Evolutionary conservation across 176 grass and related monocot genomes (phyloP), one percentile per base, ranked within the genome.

Genomic region (Aechmea fasciata): DNA sequence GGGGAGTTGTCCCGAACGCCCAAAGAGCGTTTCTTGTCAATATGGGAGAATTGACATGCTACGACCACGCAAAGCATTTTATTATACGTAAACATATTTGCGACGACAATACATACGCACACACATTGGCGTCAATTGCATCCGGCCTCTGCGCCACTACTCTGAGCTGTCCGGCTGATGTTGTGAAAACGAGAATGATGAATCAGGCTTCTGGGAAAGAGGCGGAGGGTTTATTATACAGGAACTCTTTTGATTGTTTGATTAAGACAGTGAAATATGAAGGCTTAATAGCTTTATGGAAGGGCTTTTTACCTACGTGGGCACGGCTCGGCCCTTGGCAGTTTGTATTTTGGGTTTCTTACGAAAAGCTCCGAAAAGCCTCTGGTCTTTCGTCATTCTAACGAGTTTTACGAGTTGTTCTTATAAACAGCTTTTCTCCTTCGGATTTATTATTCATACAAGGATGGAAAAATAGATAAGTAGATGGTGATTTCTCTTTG

Each of bases 141-240:
- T 96, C 91, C n/a, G 87, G 91, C 14, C 72, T 96, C 10, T 76
- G 49, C 50, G 80, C 87, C 2, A 88, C 87, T 71, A 74, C 66
- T 52, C 52, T 91, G 50, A 96, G 91, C 65, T 96, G 91, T 28
- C 91, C 91, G 70, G 67, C 91, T 2, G 91, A 91, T 51, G 85
- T 96, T n/a, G 77, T 91, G 18, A 96, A 96, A 85, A 91, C 91
- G 17, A 90, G 91, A 73, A 91, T 88, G 74, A 96, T 96, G 91
- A 88, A 91, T 73, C 84, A 87, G 53, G n/a, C 11, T 67, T 62
- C 69, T 10, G 88, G 75, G 66, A 70, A 66, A 61, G 82, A 69
- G 8, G 48, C 62, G 1, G 68, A 75, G 28, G 33, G 15, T 74
- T 48, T 78, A 41, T 41, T 41, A 57, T 96, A 96, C 69, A 87